phyloP scores from a whole-genome alignment of 225 moss, liverwort and hornwort genomes.

The Pseudoscleropodium purum region DNA sequence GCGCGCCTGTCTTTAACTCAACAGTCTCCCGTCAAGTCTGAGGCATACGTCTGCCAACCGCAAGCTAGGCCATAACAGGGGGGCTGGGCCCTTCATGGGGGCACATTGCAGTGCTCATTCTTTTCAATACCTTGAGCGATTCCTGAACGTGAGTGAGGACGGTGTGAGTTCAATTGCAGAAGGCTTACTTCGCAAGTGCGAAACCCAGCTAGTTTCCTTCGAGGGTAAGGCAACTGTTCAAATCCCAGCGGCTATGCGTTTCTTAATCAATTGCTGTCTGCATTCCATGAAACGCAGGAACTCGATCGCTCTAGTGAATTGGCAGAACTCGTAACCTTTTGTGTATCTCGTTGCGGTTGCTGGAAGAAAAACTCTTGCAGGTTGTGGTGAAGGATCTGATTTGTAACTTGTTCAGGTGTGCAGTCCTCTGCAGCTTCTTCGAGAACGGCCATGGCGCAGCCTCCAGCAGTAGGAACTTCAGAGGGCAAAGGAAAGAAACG shows the following conservation, averaged over 20 bases:
- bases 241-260: neutral
- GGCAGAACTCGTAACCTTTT: neutral
- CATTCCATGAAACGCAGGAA: too few species aligned
- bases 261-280: neutral
- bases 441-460: neutral
- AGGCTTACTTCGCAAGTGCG: neutral
- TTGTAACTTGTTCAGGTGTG: neutral
- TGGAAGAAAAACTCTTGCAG: neutral
- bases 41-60: neutral
- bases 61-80: too few species aligned
- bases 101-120: too few species aligned
- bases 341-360: neutral
- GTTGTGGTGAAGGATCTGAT: neutral
- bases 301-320: neutral
- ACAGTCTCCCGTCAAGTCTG: neutral
- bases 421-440: neutral
- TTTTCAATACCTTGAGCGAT: neutral
- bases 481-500: neutral
- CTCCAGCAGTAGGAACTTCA: neutral
- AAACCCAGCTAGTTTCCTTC: too few species aligned
- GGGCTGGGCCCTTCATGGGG: neutral
- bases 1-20: too few species aligned
- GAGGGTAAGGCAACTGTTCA: neutral
- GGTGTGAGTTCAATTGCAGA: neutral
- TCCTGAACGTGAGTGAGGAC: neutral